Base-by-base conservation (phyloP, 257 asterid species). In the Petrea volubilis region DNA sequence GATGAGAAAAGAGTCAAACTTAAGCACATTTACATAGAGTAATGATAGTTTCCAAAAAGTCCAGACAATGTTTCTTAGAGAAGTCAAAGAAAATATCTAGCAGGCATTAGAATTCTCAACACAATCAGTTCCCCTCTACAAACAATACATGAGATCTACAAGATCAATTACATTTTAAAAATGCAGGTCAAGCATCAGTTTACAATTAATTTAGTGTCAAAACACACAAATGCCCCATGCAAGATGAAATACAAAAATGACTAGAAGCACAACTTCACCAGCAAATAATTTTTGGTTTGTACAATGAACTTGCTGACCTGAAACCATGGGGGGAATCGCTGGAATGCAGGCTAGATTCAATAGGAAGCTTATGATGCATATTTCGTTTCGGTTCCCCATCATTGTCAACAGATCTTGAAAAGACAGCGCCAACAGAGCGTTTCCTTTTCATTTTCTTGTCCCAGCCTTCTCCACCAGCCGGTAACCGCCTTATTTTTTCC, bases 401-500 rank as follows among this genome's bases (percentile, higher is more conserved):
- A 47, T 76, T 81, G 57, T 85, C 99, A 77, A 73, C 68, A 24
- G 98, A 73, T 83, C 98, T 90, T 49, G 94, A 80, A 73, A 78
- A 65, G 53, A 80, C 96, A 14, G 91, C 81, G 60, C 99, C 96
- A 80, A 88, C 94, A 71, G 99, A 92, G 17, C 98, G 99, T 76
- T 95, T 95, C 80, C 96, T 80, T 86, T 87, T 95, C 96, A 90
- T 95, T 80, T 87, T 95, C 79, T 83, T 95, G 78, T 92, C 99
- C 99, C 98, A 92, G 33, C 89, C 88, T 79, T 95, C 99, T 62
- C 97, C 99, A 69, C 89, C 95, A 15, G 88, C 90, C 58, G 97
- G 95, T 76, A 91, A 78, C 69, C 92, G 85, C 83, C 96, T 86
- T 49, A 86, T 86, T 83, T 91, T 89, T 64, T 86, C 97, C 85